Conservation (phyloP, 2,329 filamentous ascomycete species). For the Rhexocercosporidium sp. region DNA sequence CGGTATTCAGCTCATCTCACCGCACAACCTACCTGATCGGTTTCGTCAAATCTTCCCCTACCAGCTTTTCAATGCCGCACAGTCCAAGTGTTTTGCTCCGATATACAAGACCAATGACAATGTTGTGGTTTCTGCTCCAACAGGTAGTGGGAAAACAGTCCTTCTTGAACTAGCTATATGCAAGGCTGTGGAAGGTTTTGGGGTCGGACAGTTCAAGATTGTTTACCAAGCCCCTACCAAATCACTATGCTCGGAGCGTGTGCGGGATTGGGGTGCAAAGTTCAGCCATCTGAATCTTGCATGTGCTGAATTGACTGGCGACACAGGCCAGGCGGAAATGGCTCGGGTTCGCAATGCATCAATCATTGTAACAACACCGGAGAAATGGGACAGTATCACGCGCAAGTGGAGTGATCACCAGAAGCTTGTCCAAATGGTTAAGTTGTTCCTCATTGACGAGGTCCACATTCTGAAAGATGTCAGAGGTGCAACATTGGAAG, state of each 20-base stretch:
- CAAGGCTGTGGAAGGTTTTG: constrained; percentile 63
- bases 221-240: constrained; percentile 88
- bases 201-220: constrained; percentile 72
- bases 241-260: constrained; percentile 77
- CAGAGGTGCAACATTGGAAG: constrained; percentile 80
- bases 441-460: constrained; percentile 84
- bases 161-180: constrained; percentile 84
- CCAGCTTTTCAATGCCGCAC: constrained; percentile 78
- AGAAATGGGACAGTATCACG: constrained; percentile 92
- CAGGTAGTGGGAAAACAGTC: constrained; percentile 84
- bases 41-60: constrained; percentile 75
- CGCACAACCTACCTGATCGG: constrained; percentile 68
- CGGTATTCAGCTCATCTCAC: constrained; percentile 64
- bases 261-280: constrained; percentile 78
- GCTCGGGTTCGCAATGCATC: constrained; percentile 73
- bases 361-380: constrained; percentile 86
- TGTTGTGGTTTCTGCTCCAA: constrained; percentile 80
- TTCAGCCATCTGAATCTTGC: constrained; percentile 70
- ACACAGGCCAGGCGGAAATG: constrained; percentile 72
- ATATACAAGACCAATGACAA: constrained; percentile 75
- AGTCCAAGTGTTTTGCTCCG: constrained; percentile 76
- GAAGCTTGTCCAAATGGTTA: constrained; percentile 75
- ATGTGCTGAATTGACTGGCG: constrained; percentile 81
- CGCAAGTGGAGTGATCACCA: constrained; percentile 84
- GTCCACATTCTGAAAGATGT: constrained; percentile 84